Percentiles rank a stretch among this genome's conserved stretches.
Evolutionary conservation across 2,329 filamentous ascomycete genomes (phyloP).

Genomic region (Diaporthe citri): DNA sequence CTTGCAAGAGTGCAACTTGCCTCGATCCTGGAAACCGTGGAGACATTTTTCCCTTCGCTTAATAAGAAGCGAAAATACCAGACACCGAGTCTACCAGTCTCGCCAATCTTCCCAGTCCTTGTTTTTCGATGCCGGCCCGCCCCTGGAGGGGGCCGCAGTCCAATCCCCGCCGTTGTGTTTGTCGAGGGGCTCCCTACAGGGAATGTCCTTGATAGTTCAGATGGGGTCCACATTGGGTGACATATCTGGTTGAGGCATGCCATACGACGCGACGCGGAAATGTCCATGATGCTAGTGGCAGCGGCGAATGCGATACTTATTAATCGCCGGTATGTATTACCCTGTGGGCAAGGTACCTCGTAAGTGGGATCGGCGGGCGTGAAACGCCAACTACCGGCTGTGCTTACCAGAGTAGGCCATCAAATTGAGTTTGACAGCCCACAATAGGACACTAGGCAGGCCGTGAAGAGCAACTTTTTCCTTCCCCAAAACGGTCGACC

Average conservation of each 20-base stretch:
- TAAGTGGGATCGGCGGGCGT: constrained; percentile 19
- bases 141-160: not conserved
- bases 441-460: not conserved
- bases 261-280: constrained; percentile 17
- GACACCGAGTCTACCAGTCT: not conserved
- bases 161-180: constrained; percentile 7
- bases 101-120: not conserved
- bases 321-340: constrained; percentile 1
- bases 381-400: not conserved
- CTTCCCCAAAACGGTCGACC: not conserved
- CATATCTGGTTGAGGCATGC: not conserved
- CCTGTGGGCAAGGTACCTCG: not conserved
- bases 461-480: not conserved
- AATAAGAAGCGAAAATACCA: not conserved
- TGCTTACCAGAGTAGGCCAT: not conserved
- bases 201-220: not conserved
- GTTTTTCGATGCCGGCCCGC: constrained; percentile 12
- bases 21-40: constrained; percentile 7
- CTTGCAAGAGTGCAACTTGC: constrained; percentile 5
- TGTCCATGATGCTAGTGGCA: constrained; percentile 3
- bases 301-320: not conserved
- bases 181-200: not conserved
- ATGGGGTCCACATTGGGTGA: not conserved
- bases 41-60: constrained; percentile 18
- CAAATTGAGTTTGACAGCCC: constrained; percentile 9